Percentiles rank a stretch among this genome's conserved stretches.
Evolutionary conservation across 2,329 filamentous ascomycete genomes (phyloP).

Genomic region (Aspergillus glaucus): DNA sequence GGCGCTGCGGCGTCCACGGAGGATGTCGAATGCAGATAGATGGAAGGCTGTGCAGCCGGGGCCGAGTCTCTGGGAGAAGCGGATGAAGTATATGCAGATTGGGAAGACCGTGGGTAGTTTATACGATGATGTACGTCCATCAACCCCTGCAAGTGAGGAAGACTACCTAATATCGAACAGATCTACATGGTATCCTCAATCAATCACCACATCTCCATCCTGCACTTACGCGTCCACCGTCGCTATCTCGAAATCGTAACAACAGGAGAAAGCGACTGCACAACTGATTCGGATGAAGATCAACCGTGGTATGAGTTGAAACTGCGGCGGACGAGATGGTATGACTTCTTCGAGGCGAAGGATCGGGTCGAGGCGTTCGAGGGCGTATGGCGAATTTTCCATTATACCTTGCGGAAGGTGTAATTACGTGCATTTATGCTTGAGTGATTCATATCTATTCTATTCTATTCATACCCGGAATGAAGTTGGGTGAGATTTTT

Average conservation of each 20-base stretch:
- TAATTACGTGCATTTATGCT: neutral
- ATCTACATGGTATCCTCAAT: conserved; percentile 57
- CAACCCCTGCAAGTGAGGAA: neutral
- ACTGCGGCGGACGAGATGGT: conserved; percentile 53
- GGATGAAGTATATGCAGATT: conserved; percentile 51
- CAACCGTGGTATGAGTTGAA: conserved; percentile 47
- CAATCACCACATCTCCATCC: conserved; percentile 56
- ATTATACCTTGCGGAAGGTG: conserved; percentile 42
- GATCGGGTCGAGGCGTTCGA: conserved; percentile 52
- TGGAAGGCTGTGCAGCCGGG: conserved; percentile 50
- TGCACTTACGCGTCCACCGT: conserved; percentile 53
- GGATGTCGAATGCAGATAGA: conserved; percentile 42
- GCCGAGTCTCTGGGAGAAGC: conserved; percentile 51
- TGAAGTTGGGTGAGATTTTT: no score
- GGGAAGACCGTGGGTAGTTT: conserved; percentile 44
- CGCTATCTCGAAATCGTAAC: conserved; percentile 52
- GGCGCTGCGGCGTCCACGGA: conserved; percentile 32
- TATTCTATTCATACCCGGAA: no score
- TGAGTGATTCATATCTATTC: neutral
- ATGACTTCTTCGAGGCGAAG: conserved; percentile 49
- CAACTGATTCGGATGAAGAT: conserved; percentile 17
- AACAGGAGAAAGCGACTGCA: conserved; percentile 33
- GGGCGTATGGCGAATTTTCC: conserved; percentile 53
- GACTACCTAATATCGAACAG: conserved; percentile 28
- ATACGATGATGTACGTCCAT: conserved; percentile 50